These are phyloP conservation scores for Helianthus annuus DNA, from an alignment of 129 eudicot genomes.

Conservation along the genomic window DNA sequence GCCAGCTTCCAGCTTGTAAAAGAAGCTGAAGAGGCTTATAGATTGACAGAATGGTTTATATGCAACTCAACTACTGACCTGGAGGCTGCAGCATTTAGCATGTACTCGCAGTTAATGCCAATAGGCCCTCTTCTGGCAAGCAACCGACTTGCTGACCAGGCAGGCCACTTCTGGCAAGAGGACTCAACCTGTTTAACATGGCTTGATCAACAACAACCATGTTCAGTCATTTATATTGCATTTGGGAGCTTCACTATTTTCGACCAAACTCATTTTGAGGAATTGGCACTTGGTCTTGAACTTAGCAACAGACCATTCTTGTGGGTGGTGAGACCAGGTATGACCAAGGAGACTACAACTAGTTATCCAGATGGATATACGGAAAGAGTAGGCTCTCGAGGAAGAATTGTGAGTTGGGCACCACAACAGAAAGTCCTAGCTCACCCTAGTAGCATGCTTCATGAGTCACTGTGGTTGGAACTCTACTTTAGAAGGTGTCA, in stretches of 20 bases:
- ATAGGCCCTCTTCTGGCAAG: conserved; percentile 55
- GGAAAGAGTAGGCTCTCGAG: conserved; percentile 39
- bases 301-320: no score
- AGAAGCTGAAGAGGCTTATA: neutral
- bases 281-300: no score
- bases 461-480: conserved; percentile 73
- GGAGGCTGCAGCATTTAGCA: conserved; percentile 39
- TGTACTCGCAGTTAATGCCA: conserved; percentile 31
- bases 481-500: conserved; percentile 54
- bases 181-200: conserved; percentile 51
- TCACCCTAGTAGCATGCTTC: conserved; percentile 60
- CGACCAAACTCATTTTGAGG: neutral
- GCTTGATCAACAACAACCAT: conserved; percentile 46
- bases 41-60: conserved; percentile 31
- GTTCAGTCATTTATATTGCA: conserved; percentile 48
- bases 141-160: conserved; percentile 39
- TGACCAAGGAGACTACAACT: neutral
- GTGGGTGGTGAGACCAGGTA: no score
- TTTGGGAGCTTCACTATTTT: conserved; percentile 54
- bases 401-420: conserved; percentile 55
- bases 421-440: conserved; percentile 52
- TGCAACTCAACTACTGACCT: conserved; percentile 49
- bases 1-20: neutral
- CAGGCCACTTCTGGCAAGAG: conserved; percentile 51
- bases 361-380: conserved; percentile 41